Evolutionary conservation across 768 basidiomycete genomes (phyloP).

Genomic region (Mycena crocata): DNA sequence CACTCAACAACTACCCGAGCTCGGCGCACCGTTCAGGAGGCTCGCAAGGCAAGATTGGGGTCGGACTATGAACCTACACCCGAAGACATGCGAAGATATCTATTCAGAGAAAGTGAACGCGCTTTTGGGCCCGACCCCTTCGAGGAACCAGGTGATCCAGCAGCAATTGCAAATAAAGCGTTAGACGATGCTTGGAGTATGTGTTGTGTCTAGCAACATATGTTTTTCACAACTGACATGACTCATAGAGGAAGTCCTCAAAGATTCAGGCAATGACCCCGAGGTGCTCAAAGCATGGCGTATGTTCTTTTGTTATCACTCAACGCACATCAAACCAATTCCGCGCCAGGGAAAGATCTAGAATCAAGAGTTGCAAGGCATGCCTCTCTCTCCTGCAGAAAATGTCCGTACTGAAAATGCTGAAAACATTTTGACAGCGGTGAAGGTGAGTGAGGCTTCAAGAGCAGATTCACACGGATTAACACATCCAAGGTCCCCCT

Average conservation of each 20-base stretch:
- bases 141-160: conserved; percentile 23
- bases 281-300: conserved; percentile 26
- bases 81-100: conserved; percentile 13
- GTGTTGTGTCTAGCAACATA: conserved; percentile 1
- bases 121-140: conserved; percentile 15
- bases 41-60: conserved; percentile 6
- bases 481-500: too few species aligned
- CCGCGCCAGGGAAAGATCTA: conserved; percentile 21
- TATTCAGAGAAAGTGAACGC: conserved; percentile 24
- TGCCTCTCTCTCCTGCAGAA: background rate
- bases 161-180: conserved; percentile 16
- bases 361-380: conserved; percentile 19
- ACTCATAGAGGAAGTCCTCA: conserved; percentile 17
- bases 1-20: conserved; percentile 14
- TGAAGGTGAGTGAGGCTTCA: too few species aligned
- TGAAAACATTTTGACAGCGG: too few species aligned
- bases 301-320: background rate
- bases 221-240: background rate
- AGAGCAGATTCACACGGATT: too few species aligned
- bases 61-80: conserved; percentile 1
- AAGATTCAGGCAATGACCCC: conserved; percentile 30
- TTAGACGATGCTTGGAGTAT: conserved; percentile 32
- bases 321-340: background rate
- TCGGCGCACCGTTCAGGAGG: conserved; percentile 21
- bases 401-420: background rate